Percentiles rank a stretch among this genome's conserved stretches.
phyloP scores from a whole-genome alignment of 371 early-diverging fungal species.

The Saksenaea vasiformis region DNA sequence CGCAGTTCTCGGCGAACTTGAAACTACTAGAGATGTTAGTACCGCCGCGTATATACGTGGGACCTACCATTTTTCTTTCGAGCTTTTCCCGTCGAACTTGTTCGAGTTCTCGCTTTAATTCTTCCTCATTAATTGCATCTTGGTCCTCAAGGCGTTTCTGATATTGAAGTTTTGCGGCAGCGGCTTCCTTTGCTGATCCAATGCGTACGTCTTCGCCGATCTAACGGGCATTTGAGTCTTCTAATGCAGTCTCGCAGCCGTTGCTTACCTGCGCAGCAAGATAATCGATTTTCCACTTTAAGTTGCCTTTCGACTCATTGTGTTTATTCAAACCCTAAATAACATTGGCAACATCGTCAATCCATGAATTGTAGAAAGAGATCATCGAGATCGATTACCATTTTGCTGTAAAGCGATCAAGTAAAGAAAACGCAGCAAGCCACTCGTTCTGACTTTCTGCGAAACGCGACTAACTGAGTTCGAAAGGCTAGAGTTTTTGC shows the following conservation, averaged over 20 bases:
- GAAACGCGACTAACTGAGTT: no score
- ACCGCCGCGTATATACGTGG: neutral
- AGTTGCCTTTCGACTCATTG: neutral
- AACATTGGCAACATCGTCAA: no score
- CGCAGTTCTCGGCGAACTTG: constrained; percentile 39
- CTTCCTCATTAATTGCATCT: neutral
- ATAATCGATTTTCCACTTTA: constrained; percentile 1
- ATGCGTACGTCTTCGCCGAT: neutral
- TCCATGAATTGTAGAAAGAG: neutral
- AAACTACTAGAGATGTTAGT: constrained; percentile 20
- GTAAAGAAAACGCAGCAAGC: no score
- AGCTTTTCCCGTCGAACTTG: neutral
- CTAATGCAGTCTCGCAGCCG: neutral
- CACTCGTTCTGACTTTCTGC: no score
- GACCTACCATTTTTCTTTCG: neutral
- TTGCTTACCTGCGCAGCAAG: constrained; percentile 1
- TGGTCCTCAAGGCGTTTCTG: neutral
- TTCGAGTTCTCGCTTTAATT: neutral
- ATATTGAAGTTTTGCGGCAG: neutral
- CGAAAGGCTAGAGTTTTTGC: no score
- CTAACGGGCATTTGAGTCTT: neutral
- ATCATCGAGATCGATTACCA: neutral
- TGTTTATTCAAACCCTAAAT: neutral
- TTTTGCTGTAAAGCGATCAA: neutral
- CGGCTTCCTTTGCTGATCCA: neutral